Evolutionary conservation across 1,284 basidiomycete genomes (phyloP), one percentile per base, ranked within the genome.

Genomic region (Lentinula novae-zelandiae): DNA sequence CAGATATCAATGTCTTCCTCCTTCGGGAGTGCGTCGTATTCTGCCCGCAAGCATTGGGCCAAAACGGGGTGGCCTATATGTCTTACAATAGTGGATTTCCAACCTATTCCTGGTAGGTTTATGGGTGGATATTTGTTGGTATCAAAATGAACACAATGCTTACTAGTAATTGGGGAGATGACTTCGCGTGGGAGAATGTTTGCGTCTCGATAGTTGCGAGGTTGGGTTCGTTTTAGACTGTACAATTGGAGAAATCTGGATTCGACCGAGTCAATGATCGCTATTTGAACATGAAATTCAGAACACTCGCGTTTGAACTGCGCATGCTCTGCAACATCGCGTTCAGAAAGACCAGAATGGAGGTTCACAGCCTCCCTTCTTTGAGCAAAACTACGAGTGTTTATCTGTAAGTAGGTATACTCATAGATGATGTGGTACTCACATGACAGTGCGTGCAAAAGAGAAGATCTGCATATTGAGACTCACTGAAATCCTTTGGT

Each of bases 401-500:
- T 27, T 27, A 27, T 27, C 10, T 17, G 10, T 49, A 2, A 49
- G 5, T 3, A 39, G 40, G 20, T 52, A 13, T 36, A 17, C 17
- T 42, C 20, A 6, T 52, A 9, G 0, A 33, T 20, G 5, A 53
- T 7, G 9, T 3, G 4, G 2, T 22, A 36, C 62, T 46, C 13
- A 62, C 62, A 60, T 62, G 17, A 22, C 58, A 60, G 34, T 60
- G 52, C 9, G 31, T 22, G 12, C 48, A 52, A 13, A 59, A 59
- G 13, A 52, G 12, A 17, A 62, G 27, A 13, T 50, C 48, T 20
- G 61, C 61, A 48, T 62, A 62, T 20, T 56, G 57, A 52, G 44
- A 39, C 39, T 63, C 62, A 33, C 46, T 51, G 2, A 63, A 44
- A 52, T 57, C 62, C 3, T 31, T 33, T n/a, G 62, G 62, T 17